These are phyloP conservation scores for Penicillium desertorum DNA, from an alignment of 495 filamentous ascomycete species.

Conservation along the genomic window DNA sequence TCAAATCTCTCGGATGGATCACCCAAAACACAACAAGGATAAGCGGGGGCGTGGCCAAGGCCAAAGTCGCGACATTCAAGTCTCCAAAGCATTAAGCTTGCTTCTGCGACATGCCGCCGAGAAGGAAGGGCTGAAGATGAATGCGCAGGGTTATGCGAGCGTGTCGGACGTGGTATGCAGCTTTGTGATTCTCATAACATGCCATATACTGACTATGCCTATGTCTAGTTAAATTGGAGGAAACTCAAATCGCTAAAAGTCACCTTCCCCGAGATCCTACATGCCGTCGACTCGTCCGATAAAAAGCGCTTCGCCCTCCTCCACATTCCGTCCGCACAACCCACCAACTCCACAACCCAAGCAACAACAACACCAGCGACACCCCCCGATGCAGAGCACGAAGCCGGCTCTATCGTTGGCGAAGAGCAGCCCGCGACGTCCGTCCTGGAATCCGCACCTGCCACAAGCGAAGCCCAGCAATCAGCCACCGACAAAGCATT, in stretches of 20 bases:
- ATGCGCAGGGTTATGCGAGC: conserved; percentile 75
- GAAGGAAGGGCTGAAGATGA: conserved; percentile 72
- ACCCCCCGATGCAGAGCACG: conserved; percentile 16
- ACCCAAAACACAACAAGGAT: conserved; percentile 7
- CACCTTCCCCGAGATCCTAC: conserved; percentile 69
- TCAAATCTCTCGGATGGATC: not conserved
- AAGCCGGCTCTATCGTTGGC: conserved; percentile 5
- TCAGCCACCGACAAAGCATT: conserved; percentile 34
- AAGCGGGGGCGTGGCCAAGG: conserved; percentile 20
- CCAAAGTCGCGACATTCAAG: conserved; percentile 55
- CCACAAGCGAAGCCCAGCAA: conserved; percentile 27
- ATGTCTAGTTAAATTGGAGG: conserved; percentile 62
- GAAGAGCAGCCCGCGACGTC: conserved; percentile 14
- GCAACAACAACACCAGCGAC: conserved; percentile 18
- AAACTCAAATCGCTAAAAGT: conserved; percentile 67
- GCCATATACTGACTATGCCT: not conserved
- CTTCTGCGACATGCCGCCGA: conserved; percentile 82
- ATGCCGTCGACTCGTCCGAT: conserved; percentile 71
- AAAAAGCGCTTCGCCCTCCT: conserved; percentile 84
- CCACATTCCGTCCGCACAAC: conserved; percentile 38
- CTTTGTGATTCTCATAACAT: not conserved
- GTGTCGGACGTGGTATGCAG: conserved; percentile 71
- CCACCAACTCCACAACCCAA: conserved; percentile 19
- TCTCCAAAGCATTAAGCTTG: conserved; percentile 79
- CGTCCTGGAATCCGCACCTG: conserved; percentile 16